Evolutionary conservation across 176 grass and related monocot species (phyloP), one percentile per base, ranked within the genome.

Genomic region (Ampelocalamus luodianensis): DNA sequence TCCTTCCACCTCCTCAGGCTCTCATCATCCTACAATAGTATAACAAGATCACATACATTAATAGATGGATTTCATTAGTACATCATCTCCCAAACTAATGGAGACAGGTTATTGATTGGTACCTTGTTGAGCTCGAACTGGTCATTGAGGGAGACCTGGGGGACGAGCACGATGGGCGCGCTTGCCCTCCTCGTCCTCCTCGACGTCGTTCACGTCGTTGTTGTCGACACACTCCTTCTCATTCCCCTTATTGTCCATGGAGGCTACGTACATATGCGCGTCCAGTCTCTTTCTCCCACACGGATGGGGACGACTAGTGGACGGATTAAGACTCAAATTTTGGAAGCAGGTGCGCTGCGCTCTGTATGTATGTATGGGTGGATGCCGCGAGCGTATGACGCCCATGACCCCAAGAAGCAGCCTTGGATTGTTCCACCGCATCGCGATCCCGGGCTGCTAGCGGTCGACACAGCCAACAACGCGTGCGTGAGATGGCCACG

Each of bases 1-100:
- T n/a, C n/a, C n/a, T n/a, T n/a, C n/a, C n/a, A 96, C 91, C 89
- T 93, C 85, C 87, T 91, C 64, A 91, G 77, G 63, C 91, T 96
- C 68, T 96, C 94, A 39, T 96, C 91, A 84, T 97, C 94, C 89
- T 93, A 32, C 22, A 56, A 45, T 37, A 0, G 37, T 44, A 62
- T 16, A 48, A 37, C 2, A 22, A 54, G 5, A 53, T 85, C 46
- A 8, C 2, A 46, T 8, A 36, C 29, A 40, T 23, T 38, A 16
- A 59, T 34, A 0, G 40, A 53, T 26, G 5, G 3, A 27, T 29
- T 65, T 18, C 15, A 74, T 73, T 24, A 53, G 27, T 10, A 23
- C 54, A 8, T n/a, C 59, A 61, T 60, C 27, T 80, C 15, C 66
- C 4, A 10, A 71, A 34, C 12, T 15, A 38, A 45, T 5, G 38